These are phyloP conservation scores for Parmales sp. DNA, from an alignment of 108 stramenopile genomes.

Conservation along the genomic window DNA sequence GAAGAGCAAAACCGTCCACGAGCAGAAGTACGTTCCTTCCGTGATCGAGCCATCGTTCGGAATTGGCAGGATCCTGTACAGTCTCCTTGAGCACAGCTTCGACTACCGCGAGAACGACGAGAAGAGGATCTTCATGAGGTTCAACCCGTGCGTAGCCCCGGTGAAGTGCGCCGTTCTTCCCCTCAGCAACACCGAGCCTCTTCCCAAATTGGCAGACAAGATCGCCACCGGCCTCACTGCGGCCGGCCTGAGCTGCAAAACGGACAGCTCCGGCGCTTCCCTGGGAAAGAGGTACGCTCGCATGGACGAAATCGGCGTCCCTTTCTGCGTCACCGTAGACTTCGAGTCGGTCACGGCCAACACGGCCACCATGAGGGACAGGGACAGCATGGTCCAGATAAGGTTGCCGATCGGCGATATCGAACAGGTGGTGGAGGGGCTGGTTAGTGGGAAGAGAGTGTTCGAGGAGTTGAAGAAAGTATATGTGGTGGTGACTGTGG, in stretches of 20 bases:
- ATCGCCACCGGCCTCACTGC: constrained; percentile 71
- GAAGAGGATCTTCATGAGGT: constrained; percentile 88
- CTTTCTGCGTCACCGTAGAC: constrained; percentile 97
- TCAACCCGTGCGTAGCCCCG: constrained; percentile 93
- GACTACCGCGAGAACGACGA: constrained; percentile 84
- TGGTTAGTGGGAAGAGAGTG: constrained; percentile 58
- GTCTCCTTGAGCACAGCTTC: constrained; percentile 96
- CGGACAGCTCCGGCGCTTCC: constrained; percentile 79
- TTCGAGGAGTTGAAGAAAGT: constrained; percentile 61
- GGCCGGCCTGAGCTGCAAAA: constrained; percentile 67
- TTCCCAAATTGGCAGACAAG: too few relatives aligned
- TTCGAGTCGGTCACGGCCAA: constrained; percentile 78
- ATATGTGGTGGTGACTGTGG: constrained; percentile 64
- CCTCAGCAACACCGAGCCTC: constrained; percentile 19
- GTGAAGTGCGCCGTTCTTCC: constrained; percentile 93
- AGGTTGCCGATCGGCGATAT: constrained; percentile 69
- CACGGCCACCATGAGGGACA: constrained; percentile 92
- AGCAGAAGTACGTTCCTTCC: constrained; percentile 91
- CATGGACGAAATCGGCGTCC: constrained; percentile 96
- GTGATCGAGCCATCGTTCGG: constrained; percentile 99
- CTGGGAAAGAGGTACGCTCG: constrained; percentile 89
- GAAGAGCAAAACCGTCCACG: constrained; percentile 74
- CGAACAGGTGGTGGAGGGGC: constrained; percentile 50
- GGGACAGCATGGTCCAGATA: constrained; percentile 90
- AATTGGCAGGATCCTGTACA: constrained; percentile 96